Conservation (phyloP, 768 basidiomycete genomes). For the Dioszegia crocea region DNA sequence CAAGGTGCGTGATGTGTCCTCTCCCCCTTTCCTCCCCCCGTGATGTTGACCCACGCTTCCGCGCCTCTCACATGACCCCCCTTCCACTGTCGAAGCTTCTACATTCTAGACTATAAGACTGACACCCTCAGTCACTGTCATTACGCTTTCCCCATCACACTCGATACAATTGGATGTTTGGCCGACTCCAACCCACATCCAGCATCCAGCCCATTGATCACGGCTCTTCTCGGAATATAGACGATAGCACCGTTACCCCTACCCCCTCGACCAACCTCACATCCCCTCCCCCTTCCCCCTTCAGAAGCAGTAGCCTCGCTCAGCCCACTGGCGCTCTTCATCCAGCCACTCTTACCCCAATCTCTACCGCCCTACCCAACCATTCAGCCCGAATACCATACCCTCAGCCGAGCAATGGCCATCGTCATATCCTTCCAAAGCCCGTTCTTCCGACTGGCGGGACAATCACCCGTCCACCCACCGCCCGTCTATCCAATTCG, state of each 20-base stretch:
- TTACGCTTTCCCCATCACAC: too few relatives aligned
- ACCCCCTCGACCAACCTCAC: not conserved
- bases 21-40: not conserved
- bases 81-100: not conserved
- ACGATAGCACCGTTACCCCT: not conserved
- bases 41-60: not conserved
- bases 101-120: too few relatives aligned
- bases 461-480: too few relatives aligned
- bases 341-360: not conserved
- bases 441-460: too few relatives aligned
- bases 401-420: too few relatives aligned
- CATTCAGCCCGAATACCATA: too few relatives aligned
- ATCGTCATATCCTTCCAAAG: too few relatives aligned
- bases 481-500: not conserved
- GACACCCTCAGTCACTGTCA: too few relatives aligned
- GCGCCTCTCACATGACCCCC: not conserved
- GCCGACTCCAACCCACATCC: too few relatives aligned
- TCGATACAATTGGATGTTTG: too few relatives aligned
- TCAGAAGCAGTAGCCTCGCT: not conserved
- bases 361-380: not conserved
- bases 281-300: not conserved
- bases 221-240: not conserved
- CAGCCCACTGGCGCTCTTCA: slow-evolving; percentile 4
- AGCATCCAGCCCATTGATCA: slow-evolving; percentile 2
- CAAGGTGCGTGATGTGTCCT: not conserved